Evolutionary conservation across 129 eudicot genomes (phyloP).

Genomic region (Deinandra increscens): DNA sequence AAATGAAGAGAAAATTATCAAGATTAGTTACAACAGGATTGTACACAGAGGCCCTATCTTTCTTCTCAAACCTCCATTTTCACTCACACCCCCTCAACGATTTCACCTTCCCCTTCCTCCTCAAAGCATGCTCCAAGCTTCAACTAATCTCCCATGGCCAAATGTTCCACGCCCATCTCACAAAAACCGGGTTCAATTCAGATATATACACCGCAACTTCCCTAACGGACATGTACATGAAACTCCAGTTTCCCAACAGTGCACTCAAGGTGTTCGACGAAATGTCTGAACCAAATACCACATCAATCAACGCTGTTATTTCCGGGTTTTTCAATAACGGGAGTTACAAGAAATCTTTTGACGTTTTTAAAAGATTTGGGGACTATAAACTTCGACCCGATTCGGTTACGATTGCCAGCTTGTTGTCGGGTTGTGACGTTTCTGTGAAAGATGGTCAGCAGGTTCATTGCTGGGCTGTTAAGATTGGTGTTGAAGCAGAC

Average conservation of each 20-base stretch:
- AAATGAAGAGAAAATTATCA: constrained; percentile 50
- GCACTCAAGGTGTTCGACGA: constrained; percentile 80
- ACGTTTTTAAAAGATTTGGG: constrained; percentile 42
- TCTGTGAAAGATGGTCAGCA: constrained; percentile 41
- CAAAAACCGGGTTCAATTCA: constrained; percentile 52
- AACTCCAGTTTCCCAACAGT: constrained; percentile 18
- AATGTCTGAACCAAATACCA: constrained; percentile 51
- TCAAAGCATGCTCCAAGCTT: constrained; percentile 70
- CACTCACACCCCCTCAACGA: constrained; percentile 39
- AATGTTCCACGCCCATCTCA: constrained; percentile 63
- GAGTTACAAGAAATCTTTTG: constrained; percentile 34
- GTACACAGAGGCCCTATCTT: constrained; percentile 56
- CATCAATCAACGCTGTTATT: constrained; percentile 40
- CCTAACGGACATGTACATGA: constrained; percentile 53
- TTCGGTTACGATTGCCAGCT: constrained; percentile 61
- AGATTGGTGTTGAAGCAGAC: constrained; percentile 73
- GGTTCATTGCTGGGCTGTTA: constrained; percentile 65
- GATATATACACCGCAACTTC: constrained; percentile 52
- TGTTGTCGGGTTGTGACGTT: constrained; percentile 53
- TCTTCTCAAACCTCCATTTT: constrained; percentile 44
- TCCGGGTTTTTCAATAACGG: constrained; percentile 58
- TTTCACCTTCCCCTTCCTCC: constrained; percentile 68
- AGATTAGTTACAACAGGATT: constrained; percentile 48
- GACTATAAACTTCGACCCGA: constrained; percentile 38
- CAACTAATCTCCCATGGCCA: constrained; percentile 41